Evolutionary conservation across 306 rosid species (phyloP), one percentile per base, ranked within the genome.

Genomic region (Lathyrus oleraceus): DNA sequence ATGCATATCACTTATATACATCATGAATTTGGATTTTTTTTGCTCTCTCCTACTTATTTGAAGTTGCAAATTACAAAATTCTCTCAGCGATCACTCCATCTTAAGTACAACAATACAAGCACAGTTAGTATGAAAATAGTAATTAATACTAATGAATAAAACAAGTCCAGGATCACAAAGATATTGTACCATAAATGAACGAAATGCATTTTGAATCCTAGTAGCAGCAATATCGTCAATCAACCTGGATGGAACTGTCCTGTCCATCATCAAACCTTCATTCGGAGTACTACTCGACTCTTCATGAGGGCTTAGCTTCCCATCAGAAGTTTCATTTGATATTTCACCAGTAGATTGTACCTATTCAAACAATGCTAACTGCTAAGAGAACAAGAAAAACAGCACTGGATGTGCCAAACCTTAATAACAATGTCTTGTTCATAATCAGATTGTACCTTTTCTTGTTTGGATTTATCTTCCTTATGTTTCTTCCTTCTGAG

Each of bases 141-240:
- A 43, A 25, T 23, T 13, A 43, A 25, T 23, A 39, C 14, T 19
- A 32, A 16, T 2, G 11, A 53, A 51, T 27, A 67, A 67, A 61
- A 20, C 38, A 44, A 15, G 15, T 58, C 6, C 5, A 21, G 23
- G 44, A 21, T 30, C 16, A 53, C 49, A 45, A 4, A 63, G 44
- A 75, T 49, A 28, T 19, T 54, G 71, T 85, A 82, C 89, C 85
- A 67, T 82, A 66, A 82, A 84, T 65, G 87, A 75, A 20, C 84
- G 89, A 79, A 91, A 88, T 62, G 90, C 91, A 63, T 87, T 76
- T 75, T 91, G 91, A 85, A 85, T 87, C 72, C 82, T 82, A 61
- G 88, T 79, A 39, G 89, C 96, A 56, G 96, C 96, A 65, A 73
- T 10, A 27, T 91, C 66, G 61, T 82, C 74, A 73, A 78, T 25